phyloP scores from a whole-genome alignment of 495 filamentous ascomycete species.

The Cercophora newfieldiana region DNA sequence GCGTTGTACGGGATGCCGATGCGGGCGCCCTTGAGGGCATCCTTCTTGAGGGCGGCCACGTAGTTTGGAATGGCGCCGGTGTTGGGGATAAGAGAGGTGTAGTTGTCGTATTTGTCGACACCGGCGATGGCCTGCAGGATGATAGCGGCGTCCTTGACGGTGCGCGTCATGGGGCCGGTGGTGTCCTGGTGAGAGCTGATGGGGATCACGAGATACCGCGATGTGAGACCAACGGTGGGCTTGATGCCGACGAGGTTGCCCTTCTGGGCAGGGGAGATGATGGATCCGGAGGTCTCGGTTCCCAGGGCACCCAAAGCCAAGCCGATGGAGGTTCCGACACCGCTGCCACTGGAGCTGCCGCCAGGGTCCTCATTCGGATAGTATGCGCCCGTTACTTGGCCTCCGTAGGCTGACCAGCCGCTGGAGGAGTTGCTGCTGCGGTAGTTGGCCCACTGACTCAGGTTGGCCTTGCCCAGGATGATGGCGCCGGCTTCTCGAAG shows the following conservation, averaged over 20 bases:
- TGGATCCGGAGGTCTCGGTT: conserved; percentile 43
- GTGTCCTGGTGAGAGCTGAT: conserved; percentile 65
- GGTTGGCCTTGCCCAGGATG: conserved; percentile 50
- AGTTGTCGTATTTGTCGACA: conserved; percentile 50
- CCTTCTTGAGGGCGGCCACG: conserved; percentile 45
- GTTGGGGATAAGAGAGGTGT: conserved; percentile 47
- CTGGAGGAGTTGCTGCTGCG: conserved; percentile 38
- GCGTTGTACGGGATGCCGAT: conserved; percentile 57
- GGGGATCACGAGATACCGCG: conserved; percentile 61
- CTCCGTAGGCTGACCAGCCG: conserved; percentile 48
- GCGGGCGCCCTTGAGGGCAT: conserved; percentile 62
- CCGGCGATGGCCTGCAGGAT: conserved; percentile 64
- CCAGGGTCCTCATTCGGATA: conserved; percentile 38
- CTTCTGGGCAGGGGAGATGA: conserved; percentile 38
- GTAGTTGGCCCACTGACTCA: conserved; percentile 48
- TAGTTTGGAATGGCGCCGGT: conserved; percentile 43
- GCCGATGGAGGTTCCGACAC: conserved; percentile 34
- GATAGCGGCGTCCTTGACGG: conserved; percentile 66
- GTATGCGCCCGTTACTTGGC: conserved; percentile 47
- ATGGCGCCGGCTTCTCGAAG: conserved; percentile 51
- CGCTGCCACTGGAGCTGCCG: conserved; percentile 33
- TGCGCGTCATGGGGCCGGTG: conserved; percentile 63
- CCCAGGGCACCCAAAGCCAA: conserved; percentile 37
- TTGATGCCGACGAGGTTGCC: conserved; percentile 60
- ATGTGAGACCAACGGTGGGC: conserved; percentile 68